phyloP scores from a whole-genome alignment of 2,329 filamentous ascomycete species.

The Escovopsis weberi region DNA sequence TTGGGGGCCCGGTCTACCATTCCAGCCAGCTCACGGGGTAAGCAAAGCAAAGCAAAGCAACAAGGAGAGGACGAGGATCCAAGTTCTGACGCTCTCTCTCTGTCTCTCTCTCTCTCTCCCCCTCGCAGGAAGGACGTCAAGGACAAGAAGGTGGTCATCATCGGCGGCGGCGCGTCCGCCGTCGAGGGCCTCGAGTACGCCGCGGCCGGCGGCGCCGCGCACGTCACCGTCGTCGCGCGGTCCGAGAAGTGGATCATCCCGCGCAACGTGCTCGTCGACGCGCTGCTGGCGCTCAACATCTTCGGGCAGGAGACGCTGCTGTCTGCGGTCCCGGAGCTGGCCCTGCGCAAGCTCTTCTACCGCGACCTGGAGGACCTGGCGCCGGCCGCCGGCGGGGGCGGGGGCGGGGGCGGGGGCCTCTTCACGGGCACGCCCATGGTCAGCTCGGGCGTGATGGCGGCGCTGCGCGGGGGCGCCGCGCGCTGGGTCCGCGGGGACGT shows the following conservation, averaged over 20 bases:
- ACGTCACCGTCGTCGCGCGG: slow-evolving; percentile 59
- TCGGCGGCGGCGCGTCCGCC: slow-evolving; percentile 68
- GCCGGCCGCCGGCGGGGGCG: slow-evolving; percentile 48
- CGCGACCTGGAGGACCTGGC: slow-evolving; percentile 63
- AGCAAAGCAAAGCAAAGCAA: slow-evolving; percentile 2
- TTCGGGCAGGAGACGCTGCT: slow-evolving; percentile 63
- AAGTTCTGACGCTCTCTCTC: not conserved
- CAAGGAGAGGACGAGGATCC: no score
- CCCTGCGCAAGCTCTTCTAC: slow-evolving; percentile 70
- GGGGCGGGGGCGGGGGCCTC: slow-evolving; percentile 53
- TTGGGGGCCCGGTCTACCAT: slow-evolving; percentile 59
- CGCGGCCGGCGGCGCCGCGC: slow-evolving; percentile 46
- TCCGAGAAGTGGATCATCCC: slow-evolving; percentile 84
- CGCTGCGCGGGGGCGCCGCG: slow-evolving; percentile 55
- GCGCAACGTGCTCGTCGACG: slow-evolving; percentile 60
- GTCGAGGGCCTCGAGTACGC: slow-evolving; percentile 76
- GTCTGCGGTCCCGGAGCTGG: slow-evolving; percentile 62
- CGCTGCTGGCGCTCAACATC: slow-evolving; percentile 61
- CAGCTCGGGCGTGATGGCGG: slow-evolving; percentile 65
- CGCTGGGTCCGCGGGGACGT: slow-evolving; percentile 77
- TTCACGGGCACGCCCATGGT: slow-evolving; percentile 81
- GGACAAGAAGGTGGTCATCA: slow-evolving; percentile 60
- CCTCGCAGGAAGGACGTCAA: slow-evolving; percentile 44
- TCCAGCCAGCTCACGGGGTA: slow-evolving; percentile 57
- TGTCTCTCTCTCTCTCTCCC: slow-evolving; percentile 10